These are phyloP conservation scores for Tillandsia leiboldiana DNA, from an alignment of 176 grass and related monocot species.

Conservation along the genomic window DNA sequence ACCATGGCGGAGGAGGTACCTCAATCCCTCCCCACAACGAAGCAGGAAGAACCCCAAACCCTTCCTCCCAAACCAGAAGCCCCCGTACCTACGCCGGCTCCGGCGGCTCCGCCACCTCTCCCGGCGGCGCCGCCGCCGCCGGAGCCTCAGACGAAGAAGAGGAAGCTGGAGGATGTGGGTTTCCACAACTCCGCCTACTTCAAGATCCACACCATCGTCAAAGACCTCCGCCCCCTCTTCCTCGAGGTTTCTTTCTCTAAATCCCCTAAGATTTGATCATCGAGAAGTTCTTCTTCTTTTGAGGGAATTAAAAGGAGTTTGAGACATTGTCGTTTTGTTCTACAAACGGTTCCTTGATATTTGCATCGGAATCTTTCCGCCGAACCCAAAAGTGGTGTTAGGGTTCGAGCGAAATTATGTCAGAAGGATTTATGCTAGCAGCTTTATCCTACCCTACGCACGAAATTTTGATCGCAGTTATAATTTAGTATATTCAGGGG, in stretches of 20 bases:
- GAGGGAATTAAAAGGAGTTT: too few species aligned
- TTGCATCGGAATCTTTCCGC: too few species aligned
- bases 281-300: too few species aligned
- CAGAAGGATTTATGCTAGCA: too few species aligned
- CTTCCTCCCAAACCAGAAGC: slow-evolving; percentile 20
- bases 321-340: too few species aligned
- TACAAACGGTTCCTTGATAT: too few species aligned
- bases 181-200: slow-evolving; percentile 30
- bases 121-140: slow-evolving; percentile 4
- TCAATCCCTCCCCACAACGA: background rate
- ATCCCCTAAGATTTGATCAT: background rate
- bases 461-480: too few species aligned
- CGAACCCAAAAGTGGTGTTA: too few species aligned
- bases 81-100: slow-evolving; percentile 17
- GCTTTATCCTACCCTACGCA: too few species aligned
- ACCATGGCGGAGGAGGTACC: background rate
- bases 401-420: too few species aligned
- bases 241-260: slow-evolving; percentile 17
- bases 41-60: background rate
- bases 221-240: slow-evolving; percentile 32
- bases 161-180: slow-evolving; percentile 24
- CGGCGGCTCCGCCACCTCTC: background rate
- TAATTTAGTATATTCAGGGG: too few species aligned
- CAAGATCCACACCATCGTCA: slow-evolving; percentile 29
- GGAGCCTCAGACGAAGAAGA: slow-evolving; percentile 19